Evolutionary conservation across 2,329 filamentous ascomycete genomes (phyloP), one percentile per base, ranked within the genome.

Genomic region (Penicillium sp.): DNA sequence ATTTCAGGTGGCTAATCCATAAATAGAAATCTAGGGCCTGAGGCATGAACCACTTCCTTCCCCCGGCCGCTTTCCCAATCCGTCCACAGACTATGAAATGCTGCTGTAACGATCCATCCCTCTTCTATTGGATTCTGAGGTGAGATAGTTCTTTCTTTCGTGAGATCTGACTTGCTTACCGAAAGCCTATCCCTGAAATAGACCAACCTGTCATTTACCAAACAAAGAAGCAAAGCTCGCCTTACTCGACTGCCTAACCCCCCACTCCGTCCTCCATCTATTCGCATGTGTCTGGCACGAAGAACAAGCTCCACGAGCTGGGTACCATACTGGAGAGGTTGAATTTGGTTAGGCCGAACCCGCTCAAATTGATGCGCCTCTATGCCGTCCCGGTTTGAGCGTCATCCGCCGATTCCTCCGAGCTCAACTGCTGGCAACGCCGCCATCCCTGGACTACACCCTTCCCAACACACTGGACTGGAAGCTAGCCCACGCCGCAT

Each of bases 331-430:
- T 33, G 32, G 38, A 39, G 19, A 46, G 31, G 26, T 41, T 41
- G 34, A 48, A 21, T 42, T 40, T 33, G 35, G 29, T 32, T 10
- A 32, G 22, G 17, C 21, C 7, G 46, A 26, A 6, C 6, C n/a
- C 10, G 15, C 32, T 28, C 26, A 51, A 49, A 29, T 49, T 45
- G 21, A 66, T 64, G 63, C 53, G 65, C 63, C 59, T 56, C 64
- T 62, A 71, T 74, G 63, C 62, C 67, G 59, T 61, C 67, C 55
- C 62, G 59, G 58, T 57, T 59, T 53, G 59, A 61, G 54, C 65
- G 61, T 58, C 62, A 66, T 45, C 58, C 57, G 45, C 62, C 62
- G 47, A 57, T 57, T 52, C 61, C 60, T 53, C 54, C 60, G 46
- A 60, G 52, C 47, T 57, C 58, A 53, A 63, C 48, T 48, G 48